These are phyloP conservation scores for Cadophora sp. DNA, from an alignment of 2,329 filamentous ascomycete species.

Conservation along the genomic window DNA sequence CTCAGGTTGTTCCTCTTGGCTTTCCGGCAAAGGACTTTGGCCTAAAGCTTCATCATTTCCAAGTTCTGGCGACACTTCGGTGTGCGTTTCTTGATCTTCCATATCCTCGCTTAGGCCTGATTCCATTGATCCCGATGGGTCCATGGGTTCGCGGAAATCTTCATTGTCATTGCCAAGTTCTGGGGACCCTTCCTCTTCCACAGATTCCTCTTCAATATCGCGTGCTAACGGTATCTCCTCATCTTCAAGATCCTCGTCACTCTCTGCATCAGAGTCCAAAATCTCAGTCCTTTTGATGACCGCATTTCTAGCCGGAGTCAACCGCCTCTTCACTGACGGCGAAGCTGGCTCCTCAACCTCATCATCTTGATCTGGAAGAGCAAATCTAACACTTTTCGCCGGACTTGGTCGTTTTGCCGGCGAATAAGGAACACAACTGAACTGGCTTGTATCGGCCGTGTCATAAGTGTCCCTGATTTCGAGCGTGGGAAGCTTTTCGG, in stretches of 20 bases:
- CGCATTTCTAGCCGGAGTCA: slow-evolving; percentile 3
- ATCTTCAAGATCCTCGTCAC: slow-evolving; percentile 26
- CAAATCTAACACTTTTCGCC: slow-evolving; percentile 42
- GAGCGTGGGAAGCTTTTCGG: slow-evolving; percentile 35
- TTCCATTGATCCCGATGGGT: slow-evolving; percentile 18
- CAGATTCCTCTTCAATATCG: not conserved
- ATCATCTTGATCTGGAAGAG: slow-evolving; percentile 27
- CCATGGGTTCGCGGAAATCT: not conserved
- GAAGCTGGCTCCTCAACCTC: slow-evolving; percentile 1
- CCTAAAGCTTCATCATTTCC: not conserved
- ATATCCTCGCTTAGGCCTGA: slow-evolving; percentile 15
- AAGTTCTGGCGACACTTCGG: slow-evolving; percentile 4
- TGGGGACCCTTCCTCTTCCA: not conserved
- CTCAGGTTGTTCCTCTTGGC: slow-evolving; percentile 29
- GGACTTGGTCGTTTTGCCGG: slow-evolving; percentile 39
- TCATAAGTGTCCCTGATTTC: slow-evolving; percentile 42
- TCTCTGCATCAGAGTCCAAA: slow-evolving; percentile 42
- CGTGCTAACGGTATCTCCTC: not conserved
- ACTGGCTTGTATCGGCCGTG: slow-evolving; percentile 32
- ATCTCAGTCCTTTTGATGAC: slow-evolving; percentile 35
- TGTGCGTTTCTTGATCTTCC: slow-evolving; percentile 4
- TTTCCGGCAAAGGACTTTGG: not conserved
- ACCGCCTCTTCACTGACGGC: slow-evolving; percentile 5
- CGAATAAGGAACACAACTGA: slow-evolving; percentile 27
- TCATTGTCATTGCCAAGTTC: not conserved